A percentile compares a stretch with the other conserved stretches of the same genome.
phyloP scores from a whole-genome alignment of 805 yeast species.

The Cyberlindnera meyerae region DNA sequence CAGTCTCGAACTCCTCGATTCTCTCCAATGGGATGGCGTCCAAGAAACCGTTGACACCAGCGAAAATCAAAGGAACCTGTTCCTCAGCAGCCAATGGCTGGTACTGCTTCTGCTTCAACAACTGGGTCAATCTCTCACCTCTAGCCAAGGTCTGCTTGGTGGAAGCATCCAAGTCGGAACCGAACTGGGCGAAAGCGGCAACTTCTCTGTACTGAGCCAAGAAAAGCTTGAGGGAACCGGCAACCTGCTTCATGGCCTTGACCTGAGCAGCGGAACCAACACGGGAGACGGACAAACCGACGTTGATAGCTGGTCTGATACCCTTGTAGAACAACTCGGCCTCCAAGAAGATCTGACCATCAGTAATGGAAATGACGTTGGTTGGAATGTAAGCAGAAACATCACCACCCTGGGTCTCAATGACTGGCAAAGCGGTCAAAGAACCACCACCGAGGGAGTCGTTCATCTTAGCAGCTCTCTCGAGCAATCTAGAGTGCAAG shows the following conservation, averaged over 20 bases:
- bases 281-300: conserved; percentile 99
- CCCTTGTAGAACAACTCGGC: conserved; percentile 99
- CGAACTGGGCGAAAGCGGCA: conserved; percentile 99
- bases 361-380: conserved; percentile 95
- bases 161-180: conserved; percentile 99
- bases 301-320: conserved; percentile 99
- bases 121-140: conserved; percentile 99
- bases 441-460: conserved; percentile 89
- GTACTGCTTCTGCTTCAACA: conserved; percentile 97
- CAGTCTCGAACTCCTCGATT: conserved; percentile 86
- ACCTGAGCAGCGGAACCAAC: conserved; percentile 99
- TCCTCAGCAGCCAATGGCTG: conserved; percentile 97
- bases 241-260: conserved; percentile 99
- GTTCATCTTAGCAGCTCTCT: conserved; percentile 97
- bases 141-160: conserved; percentile 98
- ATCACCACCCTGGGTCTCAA: conserved; percentile 99
- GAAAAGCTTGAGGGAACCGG: conserved; percentile 99
- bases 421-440: conserved; percentile 91
- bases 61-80: conserved; percentile 97
- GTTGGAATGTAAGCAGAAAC: conserved; percentile 97
- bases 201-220: conserved; percentile 99
- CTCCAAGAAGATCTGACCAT: conserved; percentile 98
- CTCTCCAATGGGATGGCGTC: conserved; percentile 81
- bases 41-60: conserved; percentile 99
- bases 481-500: conserved; percentile 70